Evolutionary conservation across 805 yeast species (phyloP).

Genomic region (Kuraishia borneana): DNA sequence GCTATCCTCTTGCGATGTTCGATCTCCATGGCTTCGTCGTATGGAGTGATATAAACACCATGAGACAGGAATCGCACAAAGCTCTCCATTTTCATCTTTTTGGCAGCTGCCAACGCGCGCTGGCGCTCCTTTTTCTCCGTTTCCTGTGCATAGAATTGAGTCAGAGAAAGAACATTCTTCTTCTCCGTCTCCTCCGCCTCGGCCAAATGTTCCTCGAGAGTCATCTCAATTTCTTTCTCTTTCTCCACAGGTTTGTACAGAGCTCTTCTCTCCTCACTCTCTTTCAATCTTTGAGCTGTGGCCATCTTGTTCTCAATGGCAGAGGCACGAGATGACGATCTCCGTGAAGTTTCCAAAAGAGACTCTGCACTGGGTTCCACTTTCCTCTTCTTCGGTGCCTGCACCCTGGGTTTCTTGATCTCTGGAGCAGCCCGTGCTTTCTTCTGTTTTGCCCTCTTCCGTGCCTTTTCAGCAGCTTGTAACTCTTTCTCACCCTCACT

Average conservation of each 20-base stretch:
- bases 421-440: constrained; percentile 7
- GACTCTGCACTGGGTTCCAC: constrained; percentile 4
- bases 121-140: constrained; percentile 68
- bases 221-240: constrained; percentile 32
- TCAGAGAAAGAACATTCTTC: constrained; percentile 60
- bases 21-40: constrained; percentile 46
- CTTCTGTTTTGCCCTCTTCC: constrained; percentile 42
- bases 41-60: constrained; percentile 46
- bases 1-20: constrained; percentile 18
- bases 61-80: constrained; percentile 41
- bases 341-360: constrained; percentile 29
- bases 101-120: constrained; percentile 58
- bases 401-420: constrained; percentile 1
- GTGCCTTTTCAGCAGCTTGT: constrained; percentile 18
- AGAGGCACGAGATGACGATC: constrained; percentile 68
- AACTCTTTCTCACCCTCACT: constrained; percentile 33
- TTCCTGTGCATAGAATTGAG: constrained; percentile 77
- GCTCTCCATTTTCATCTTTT: constrained; percentile 47
- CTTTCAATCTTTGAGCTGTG: constrained; percentile 60
- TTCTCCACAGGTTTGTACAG: constrained; percentile 8
- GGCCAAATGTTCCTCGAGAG: constrained; percentile 63
- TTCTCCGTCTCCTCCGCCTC: constrained; percentile 85
- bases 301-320: constrained; percentile 70
- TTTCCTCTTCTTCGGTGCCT: constrained; percentile 8
- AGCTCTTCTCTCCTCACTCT: constrained; percentile 48